Evolutionary conservation across 495 filamentous ascomycete genomes (phyloP).

Genomic region (Aspergillus funiculosus): DNA sequence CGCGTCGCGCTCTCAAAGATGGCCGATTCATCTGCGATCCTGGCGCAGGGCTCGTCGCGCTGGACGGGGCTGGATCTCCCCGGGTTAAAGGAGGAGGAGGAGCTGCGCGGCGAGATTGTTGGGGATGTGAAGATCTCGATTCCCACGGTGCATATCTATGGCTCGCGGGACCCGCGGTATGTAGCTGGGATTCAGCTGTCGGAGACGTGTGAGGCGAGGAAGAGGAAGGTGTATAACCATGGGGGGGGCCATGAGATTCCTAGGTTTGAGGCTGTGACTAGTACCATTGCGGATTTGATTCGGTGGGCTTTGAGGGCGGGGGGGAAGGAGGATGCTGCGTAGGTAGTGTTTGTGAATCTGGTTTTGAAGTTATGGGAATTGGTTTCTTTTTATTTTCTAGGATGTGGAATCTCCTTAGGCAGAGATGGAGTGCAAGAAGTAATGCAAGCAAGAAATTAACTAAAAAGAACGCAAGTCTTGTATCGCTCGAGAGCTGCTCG

Average conservation of each 20-base stretch:
- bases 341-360: no score
- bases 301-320: slow-evolving; percentile 29
- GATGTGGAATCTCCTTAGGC: no score
- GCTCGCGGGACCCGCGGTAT: slow-evolving; percentile 52
- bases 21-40: slow-evolving; percentile 25
- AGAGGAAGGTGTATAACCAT: slow-evolving; percentile 48
- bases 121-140: slow-evolving; percentile 44
- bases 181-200: slow-evolving; percentile 50
- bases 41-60: slow-evolving; percentile 25
- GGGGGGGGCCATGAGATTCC: slow-evolving; percentile 54
- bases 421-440: no score
- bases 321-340: not conserved
- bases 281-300: slow-evolving; percentile 35
- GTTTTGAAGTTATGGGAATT: no score
- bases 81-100: slow-evolving; percentile 45
- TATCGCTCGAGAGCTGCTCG: no score
- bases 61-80: slow-evolving; percentile 26
- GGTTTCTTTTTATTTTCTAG: no score
- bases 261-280: slow-evolving; percentile 27
- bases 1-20: slow-evolving; percentile 26
- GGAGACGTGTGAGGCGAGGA: slow-evolving; percentile 44
- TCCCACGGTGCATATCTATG: slow-evolving; percentile 59
- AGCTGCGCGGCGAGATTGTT: slow-evolving; percentile 39
- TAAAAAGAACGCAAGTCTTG: no score
- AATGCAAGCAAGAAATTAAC: no score